These are phyloP conservation scores for Aspergillus asperescens DNA, from an alignment of 495 filamentous ascomycete genomes.

Conservation along the genomic window DNA sequence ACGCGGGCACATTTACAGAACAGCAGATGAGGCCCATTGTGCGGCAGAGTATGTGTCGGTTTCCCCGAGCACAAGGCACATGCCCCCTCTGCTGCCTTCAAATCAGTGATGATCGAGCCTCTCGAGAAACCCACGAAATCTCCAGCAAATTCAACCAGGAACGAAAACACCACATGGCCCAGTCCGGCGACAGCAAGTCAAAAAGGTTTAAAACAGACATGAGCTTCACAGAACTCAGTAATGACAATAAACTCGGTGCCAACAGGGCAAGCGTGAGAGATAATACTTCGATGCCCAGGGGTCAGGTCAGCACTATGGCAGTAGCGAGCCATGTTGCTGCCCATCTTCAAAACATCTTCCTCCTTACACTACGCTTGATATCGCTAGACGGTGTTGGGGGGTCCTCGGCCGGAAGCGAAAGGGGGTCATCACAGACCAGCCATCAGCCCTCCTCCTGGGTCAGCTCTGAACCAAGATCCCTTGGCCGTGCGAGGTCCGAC, in stretches of 20 bases:
- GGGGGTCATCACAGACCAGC: too few species aligned
- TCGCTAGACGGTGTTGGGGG: background rate
- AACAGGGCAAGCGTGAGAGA: background rate
- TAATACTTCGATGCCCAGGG: background rate
- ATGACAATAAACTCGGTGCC: too few species aligned
- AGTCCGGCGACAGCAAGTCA: background rate
- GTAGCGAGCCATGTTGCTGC: background rate
- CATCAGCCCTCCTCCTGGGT: too few species aligned
- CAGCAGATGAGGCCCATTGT: background rate
- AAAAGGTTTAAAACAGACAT: background rate
- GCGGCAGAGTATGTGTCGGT: background rate
- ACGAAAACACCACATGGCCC: background rate
- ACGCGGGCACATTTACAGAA: background rate
- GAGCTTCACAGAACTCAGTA: background rate
- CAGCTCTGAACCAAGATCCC: too few species aligned
- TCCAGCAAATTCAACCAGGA: background rate
- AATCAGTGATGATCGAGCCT: background rate
- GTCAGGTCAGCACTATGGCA: background rate
- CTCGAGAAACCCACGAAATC: background rate
- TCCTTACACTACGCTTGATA: background rate
- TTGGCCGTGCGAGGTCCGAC: too few species aligned
- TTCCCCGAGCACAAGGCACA: background rate
- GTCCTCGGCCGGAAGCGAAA: too few species aligned
- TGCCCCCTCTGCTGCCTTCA: conserved; percentile 4
- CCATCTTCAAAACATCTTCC: conserved; percentile 2